phyloP scores from a whole-genome alignment of 768 basidiomycete genomes.

The Termitomyces sp. region DNA sequence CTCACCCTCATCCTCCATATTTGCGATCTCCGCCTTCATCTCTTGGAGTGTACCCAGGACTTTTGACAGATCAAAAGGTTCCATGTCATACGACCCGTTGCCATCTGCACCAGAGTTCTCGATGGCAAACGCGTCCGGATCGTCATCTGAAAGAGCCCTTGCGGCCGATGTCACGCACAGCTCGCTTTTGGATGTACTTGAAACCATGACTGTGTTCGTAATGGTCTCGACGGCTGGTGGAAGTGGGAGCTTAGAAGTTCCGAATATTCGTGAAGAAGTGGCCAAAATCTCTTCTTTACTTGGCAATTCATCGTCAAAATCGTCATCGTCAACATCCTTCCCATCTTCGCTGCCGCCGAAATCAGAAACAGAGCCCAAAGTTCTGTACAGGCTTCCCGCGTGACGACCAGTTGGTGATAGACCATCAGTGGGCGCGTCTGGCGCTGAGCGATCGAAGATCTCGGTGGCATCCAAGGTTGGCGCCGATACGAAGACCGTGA shows the following conservation, averaged over 20 bases:
- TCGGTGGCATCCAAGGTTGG: constrained; percentile 21
- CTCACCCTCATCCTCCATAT: constrained; percentile 60
- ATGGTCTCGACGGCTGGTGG: neutral
- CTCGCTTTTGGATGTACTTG: neutral
- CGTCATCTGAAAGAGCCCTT: constrained; percentile 1
- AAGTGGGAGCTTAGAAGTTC: constrained; percentile 14
- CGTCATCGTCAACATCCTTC: constrained; percentile 19
- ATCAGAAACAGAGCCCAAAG: constrained; percentile 59
- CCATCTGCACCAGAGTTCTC: neutral
- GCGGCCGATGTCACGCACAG: neutral
- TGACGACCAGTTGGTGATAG: constrained; percentile 15
- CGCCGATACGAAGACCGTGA: constrained; percentile 72
- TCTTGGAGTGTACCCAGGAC: constrained; percentile 61
- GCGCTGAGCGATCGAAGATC: constrained; percentile 21
- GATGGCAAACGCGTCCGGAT: neutral
- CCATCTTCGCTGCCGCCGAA: constrained; percentile 42
- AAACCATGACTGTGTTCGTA: neutral
- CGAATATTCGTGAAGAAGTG: constrained; percentile 51
- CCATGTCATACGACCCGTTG: constrained; percentile 28
- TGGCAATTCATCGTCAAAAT: constrained; percentile 35
- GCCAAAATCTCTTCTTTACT: constrained; percentile 45
- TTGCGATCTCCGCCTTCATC: constrained; percentile 73
- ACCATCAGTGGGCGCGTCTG: constrained; percentile 17
- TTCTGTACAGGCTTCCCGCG: constrained; percentile 37
- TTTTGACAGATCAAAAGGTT: constrained; percentile 57